Evolutionary conservation across 345 rosid species (phyloP), one percentile per base, ranked within the genome.

Genomic region (Acer yangbiense): DNA sequence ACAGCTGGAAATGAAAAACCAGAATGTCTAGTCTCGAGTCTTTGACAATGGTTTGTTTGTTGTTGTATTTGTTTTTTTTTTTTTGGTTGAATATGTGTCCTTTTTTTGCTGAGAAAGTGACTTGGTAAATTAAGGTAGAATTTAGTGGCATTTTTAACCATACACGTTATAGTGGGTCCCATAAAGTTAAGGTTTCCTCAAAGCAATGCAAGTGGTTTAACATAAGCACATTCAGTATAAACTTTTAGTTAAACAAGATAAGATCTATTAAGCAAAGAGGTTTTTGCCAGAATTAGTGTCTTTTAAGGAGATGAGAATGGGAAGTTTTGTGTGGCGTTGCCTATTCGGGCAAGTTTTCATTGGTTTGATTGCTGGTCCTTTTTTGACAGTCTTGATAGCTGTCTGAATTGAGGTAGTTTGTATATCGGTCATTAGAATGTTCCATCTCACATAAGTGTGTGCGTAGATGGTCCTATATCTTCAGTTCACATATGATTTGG

Each of bases 121-220:
- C 3, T 60, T 41, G 68, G 67, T 20, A 13, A 11, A 48, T 13
- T 48, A 18, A 50, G 62, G 35, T 25, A 50, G 43, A 8, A 12
- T 16, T 70, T 60, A 55, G 10, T 23, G 21, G 13, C 66, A 60
- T 60, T 21, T 52, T 20, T 14, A 27, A 4, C 20, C 57, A 14
- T 7, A 9, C 69, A 46, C 17, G 46, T 62, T 20, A 17, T 17
- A 9, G 58, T 9, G 60, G 77, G 69, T 62, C 69, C 61, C 69
- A 46, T 48, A 7, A 39, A 61, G 61, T 63, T 41, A 74, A 74
- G 77, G 69, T 74, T 63, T 27, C 27, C 58, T 57, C 7, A 63
- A 9, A 18, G 43, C 35, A 10, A 10, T 46, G 10, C 52, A 32
- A 17, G 11, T 44, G 21, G 9, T 73, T 50, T 6, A 48, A 50